Evolutionary conservation across 2,329 filamentous ascomycete species (phyloP).

Genomic region (Cercospora nicotianae): DNA sequence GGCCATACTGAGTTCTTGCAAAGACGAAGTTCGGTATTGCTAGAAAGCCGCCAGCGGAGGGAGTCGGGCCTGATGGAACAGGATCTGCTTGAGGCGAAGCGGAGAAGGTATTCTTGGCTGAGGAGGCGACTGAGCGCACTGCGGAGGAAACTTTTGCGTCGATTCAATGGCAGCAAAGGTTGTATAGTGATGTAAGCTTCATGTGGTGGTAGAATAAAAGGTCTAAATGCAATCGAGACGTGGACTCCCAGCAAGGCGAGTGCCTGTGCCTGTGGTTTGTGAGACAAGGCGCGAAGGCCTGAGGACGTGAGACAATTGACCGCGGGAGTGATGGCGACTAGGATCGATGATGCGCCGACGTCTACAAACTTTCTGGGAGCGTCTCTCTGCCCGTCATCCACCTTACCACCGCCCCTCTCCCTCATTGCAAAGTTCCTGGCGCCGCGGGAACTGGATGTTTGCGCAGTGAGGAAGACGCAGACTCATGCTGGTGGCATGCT

Average conservation of each 20-base stretch:
- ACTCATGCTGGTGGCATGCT: constrained; percentile 51
- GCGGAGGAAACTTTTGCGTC: background rate
- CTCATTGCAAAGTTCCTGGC: background rate
- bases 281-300: background rate
- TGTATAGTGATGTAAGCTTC: background rate
- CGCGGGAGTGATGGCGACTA: background rate
- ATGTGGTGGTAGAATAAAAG: background rate
- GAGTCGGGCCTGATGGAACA: constrained; percentile 1
- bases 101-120: background rate
- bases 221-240: background rate
- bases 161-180: background rate
- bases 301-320: background rate
- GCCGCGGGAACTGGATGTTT: background rate
- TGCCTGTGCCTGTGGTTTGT: background rate
- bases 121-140: background rate
- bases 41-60: background rate
- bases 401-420: background rate
- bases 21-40: background rate
- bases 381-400: background rate
- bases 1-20: background rate
- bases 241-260: background rate
- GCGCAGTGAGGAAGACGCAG: background rate
- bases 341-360: constrained; percentile 7
- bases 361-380: constrained; percentile 4
- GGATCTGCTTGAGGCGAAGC: background rate